Base-by-base conservation (phyloP, 169 alveolate genomes). In the Babesia sp. region DNA sequence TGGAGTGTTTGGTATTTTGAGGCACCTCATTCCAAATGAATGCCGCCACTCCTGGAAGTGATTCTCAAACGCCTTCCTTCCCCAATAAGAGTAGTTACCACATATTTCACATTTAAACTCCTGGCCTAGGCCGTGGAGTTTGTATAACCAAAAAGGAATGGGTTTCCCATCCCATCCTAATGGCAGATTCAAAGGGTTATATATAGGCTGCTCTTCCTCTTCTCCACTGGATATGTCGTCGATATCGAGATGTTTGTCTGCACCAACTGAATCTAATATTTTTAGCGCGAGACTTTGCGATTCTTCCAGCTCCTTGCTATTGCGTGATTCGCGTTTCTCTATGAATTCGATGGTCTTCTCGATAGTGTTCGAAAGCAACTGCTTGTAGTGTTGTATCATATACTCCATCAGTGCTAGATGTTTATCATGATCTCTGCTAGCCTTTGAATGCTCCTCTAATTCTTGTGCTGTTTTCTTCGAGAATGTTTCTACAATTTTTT, bases 131-230 rank as follows among this genome's bases (percentile, higher is more conserved):
- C 99, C 99, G 78, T 97, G 99, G 42, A 97, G 92, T 74, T 98
- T 98, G 92, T 97, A 98, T 54, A 98, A 93, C 99, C 99, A 98
- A 87, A 94, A 98, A 11, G 99, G 99, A 46, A 98, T 95, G 18
- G 99, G 99, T 77, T 96, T 97, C 24, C 99, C 99, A 86, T 98
- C 99, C 96, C 97, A 96, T 6, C 99, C 99, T 31, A 96, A 91
- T 9, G 99, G 99, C 22, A 97, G 91, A 83, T 97, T 97, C 71
- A 96, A 91, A 8, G 99, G 99, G 82, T 98, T 98, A 90, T 96
- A 95, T 53, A 95, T 91, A 3, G 97, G 96, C 44, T 93, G 87
- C 45, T 95, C 97, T 20, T 93, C 96, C 41, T 91, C 91, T 18
- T 91, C 95, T 28, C 87, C 93, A 41, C 85, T 90, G 16, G 74